Conservation (phyloP, 2,329 filamentous ascomycete genomes). For the Sordariomycetes sp. region DNA sequence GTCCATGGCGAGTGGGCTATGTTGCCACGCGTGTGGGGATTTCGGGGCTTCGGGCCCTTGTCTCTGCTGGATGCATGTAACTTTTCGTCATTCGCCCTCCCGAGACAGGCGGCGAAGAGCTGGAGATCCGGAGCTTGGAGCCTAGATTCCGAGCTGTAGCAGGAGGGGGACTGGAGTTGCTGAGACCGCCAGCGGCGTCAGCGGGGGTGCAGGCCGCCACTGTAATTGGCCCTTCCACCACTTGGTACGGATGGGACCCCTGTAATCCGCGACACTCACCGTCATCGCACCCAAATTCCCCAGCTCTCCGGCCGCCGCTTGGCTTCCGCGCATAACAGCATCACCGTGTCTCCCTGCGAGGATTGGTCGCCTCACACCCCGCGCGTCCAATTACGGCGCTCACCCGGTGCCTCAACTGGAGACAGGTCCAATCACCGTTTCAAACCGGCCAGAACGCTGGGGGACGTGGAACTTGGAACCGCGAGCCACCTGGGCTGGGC, state of each 20-base stretch:
- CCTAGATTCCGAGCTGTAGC: too few relatives aligned
- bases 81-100: neutral
- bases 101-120: neutral
- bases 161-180: too few relatives aligned
- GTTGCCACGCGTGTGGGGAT: neutral
- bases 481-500: neutral
- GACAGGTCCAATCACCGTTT: constrained; percentile 3
- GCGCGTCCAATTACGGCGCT: neutral
- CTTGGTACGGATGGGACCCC: too few relatives aligned
- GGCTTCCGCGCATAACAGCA: too few relatives aligned
- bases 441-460: neutral
- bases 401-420: neutral
- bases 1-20: neutral
- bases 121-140: neutral
- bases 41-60: neutral
- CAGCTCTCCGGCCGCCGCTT: neutral
- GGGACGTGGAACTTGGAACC: constrained; percentile 3
- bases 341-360: too few relatives aligned
- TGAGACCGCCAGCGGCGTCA: too few relatives aligned
- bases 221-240: neutral
- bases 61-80: neutral
- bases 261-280: neutral
- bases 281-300: neutral
- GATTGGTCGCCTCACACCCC: neutral
- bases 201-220: too few relatives aligned